A percentile compares a stretch with the other conserved stretches of the same genome.
phyloP scores from a whole-genome alignment of 2,329 filamentous ascomycete species.

The Aspergillus alliaceus region DNA sequence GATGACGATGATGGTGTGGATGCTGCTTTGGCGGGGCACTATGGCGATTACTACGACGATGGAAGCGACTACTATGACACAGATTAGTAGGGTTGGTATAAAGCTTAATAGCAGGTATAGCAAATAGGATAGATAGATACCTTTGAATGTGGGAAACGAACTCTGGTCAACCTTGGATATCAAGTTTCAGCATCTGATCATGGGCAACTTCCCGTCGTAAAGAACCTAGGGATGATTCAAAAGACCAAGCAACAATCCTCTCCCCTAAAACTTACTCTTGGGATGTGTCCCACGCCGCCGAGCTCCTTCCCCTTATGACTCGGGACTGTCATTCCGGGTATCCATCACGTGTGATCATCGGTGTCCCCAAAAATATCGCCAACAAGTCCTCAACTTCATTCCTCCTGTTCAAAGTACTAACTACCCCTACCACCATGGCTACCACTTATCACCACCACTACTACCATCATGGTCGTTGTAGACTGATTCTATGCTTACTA shows the following conservation, averaged over 20 bases:
- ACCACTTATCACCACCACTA: background rate
- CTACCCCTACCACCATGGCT: background rate
- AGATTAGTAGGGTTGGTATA: slow-evolving; percentile 17
- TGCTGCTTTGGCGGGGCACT: slow-evolving; percentile 39
- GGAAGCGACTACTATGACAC: slow-evolving; percentile 34
- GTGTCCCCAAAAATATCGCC: background rate
- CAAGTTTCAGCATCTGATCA: background rate
- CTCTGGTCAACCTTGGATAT: background rate
- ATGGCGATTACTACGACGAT: slow-evolving; percentile 32
- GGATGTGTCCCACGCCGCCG: background rate
- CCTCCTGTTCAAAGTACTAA: background rate
- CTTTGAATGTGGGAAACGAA: background rate
- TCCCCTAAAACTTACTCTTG: too few species aligned
- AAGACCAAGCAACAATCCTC: background rate
- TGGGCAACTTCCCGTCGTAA: background rate
- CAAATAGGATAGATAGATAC: background rate
- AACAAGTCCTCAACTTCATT: background rate
- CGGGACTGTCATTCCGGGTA: background rate
- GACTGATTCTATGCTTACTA: background rate
- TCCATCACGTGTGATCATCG: background rate
- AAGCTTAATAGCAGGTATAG: background rate
- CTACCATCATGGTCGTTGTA: background rate
- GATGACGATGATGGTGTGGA: slow-evolving; percentile 34
- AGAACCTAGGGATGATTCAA: background rate
- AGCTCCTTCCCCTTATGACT: background rate